Evolutionary conservation across 1,284 basidiomycete species (phyloP).

Genomic region (Cerioporus squamosus): DNA sequence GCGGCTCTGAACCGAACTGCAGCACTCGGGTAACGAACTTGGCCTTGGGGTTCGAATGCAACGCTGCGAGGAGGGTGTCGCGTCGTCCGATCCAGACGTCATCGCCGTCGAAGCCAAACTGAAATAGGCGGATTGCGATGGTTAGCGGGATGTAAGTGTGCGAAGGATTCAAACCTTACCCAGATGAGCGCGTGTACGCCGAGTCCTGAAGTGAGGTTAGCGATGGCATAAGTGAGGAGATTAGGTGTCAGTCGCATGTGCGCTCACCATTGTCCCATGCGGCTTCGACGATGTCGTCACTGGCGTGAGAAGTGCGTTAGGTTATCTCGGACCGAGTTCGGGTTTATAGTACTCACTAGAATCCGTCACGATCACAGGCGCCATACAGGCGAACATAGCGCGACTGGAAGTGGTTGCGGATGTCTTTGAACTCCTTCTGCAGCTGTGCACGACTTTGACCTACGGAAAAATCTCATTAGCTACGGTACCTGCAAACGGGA

Average conservation of each 20-base stretch:
- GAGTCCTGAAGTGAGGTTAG: slow-evolving; percentile 39
- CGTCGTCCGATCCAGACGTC: slow-evolving; percentile 60
- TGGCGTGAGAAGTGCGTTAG: not conserved
- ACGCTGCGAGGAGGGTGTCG: slow-evolving; percentile 55
- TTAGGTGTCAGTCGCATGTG: not conserved
- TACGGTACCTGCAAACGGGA: not conserved
- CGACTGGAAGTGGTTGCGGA: slow-evolving; percentile 60
- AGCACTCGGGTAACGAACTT: slow-evolving; percentile 69
- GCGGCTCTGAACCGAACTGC: slow-evolving; percentile 77
- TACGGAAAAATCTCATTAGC: slow-evolving; percentile 9
- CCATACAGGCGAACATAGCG: slow-evolving; percentile 79
- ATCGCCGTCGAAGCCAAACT: slow-evolving; percentile 68
- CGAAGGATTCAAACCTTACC: slow-evolving; percentile 45
- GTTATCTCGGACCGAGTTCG: not conserved
- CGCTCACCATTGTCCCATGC: slow-evolving; percentile 58
- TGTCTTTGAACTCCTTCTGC: slow-evolving; percentile 63
- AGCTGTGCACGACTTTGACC: slow-evolving; percentile 47
- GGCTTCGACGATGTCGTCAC: slow-evolving; percentile 71
- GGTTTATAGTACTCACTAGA: slow-evolving; percentile 52
- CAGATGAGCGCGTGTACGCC: slow-evolving; percentile 79
- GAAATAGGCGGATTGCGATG: not conserved
- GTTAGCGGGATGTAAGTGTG: not conserved
- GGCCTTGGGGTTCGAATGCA: slow-evolving; percentile 67
- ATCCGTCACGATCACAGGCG: slow-evolving; percentile 63
- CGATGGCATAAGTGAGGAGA: not conserved